Base-by-base conservation (phyloP, 2,329 filamentous ascomycete genomes). In the Penicillium sp. region DNA sequence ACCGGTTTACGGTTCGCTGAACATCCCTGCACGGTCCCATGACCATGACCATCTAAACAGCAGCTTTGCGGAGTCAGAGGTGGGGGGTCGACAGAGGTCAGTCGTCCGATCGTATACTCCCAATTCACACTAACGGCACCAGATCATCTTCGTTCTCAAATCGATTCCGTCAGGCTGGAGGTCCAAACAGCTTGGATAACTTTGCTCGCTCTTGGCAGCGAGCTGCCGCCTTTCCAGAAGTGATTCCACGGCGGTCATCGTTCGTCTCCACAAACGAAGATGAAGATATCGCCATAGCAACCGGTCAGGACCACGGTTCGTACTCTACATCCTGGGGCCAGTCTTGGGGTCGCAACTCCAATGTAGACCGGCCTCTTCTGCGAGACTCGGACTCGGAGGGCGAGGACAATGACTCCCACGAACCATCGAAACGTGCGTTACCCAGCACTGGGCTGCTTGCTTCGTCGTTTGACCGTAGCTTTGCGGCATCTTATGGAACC, bases 131-230 rank as follows among this genome's bases (percentile, higher is more conserved):
- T 55, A 29, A 63, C 57, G 38, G 21, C 36, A 27, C 32, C 43
- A 70, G 69, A 54, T 70, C 68, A 29, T 73, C 71, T 6, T 77
- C 76, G n/a, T 67, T 77, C 46, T 73, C 75, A 8, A 75, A 81
- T 67, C 79, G 82, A 6, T 59, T 79, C 29, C 67, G 75, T 62
- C 87, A 96, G 57, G 87, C 90, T 45, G 94, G 93, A 60, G 93
- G 93, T 47, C 88, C 92, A 57, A 97, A 97, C 79, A 95, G 90
- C 73, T 89, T 97, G 66, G 88, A 94, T 68, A 96, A 92, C 67
- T 97, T 97, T 71, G 90, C 92, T 43, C 85, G 89, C 57, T 96
- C 91, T 65, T 96, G 92, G 89, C 91, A 93, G 74, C 87, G 93
- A 71, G 93, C 93, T 36, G 91, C 92, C 24, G 88, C 83, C 54